Percentiles rank a stretch among this genome's conserved stretches.
Evolutionary conservation across 139 green algal genomes (phyloP).

Genomic region (Zygnema cylindricum): DNA sequence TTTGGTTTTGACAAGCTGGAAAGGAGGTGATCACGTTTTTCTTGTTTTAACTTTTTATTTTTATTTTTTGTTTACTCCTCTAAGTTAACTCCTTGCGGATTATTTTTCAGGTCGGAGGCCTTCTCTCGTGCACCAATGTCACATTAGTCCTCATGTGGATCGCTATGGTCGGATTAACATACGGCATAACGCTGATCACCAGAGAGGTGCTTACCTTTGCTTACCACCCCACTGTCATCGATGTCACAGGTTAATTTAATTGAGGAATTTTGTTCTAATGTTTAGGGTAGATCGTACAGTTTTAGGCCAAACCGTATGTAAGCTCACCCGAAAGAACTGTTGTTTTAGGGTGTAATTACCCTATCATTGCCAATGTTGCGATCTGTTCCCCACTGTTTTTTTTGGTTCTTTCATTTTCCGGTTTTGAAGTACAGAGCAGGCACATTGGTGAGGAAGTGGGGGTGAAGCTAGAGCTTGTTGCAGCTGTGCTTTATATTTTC

Average conservation of each 20-base stretch:
- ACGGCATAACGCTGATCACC: conserved; percentile 30
- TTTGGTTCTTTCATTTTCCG: neutral
- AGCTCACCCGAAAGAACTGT: neutral
- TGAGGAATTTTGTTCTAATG: neutral
- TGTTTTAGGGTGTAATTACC: too few species aligned
- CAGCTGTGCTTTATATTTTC: too few species aligned
- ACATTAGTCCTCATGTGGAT: conserved; percentile 46
- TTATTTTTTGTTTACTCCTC: neutral
- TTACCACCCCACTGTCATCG: neutral
- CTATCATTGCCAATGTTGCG: too few species aligned
- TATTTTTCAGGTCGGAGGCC: conserved; percentile 44
- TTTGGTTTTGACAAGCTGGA: neutral
- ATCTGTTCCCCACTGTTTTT: neutral
- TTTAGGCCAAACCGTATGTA: neutral
- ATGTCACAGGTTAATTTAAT: neutral
- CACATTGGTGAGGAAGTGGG: neutral
- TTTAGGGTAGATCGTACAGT: neutral
- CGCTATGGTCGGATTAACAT: conserved; percentile 20
- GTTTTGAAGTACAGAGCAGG: neutral
- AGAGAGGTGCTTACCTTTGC: conserved; percentile 28
- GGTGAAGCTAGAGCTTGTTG: neutral
- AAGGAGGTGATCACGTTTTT: neutral
- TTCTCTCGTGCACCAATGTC: conserved; percentile 52
- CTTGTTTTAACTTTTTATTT: too few species aligned
- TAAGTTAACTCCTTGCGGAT: neutral